Percentiles rank a stretch among this genome's conserved stretches.
Conservation (phyloP, 2,329 filamentous ascomycete genomes). For the Xylariales sp. region DNA sequence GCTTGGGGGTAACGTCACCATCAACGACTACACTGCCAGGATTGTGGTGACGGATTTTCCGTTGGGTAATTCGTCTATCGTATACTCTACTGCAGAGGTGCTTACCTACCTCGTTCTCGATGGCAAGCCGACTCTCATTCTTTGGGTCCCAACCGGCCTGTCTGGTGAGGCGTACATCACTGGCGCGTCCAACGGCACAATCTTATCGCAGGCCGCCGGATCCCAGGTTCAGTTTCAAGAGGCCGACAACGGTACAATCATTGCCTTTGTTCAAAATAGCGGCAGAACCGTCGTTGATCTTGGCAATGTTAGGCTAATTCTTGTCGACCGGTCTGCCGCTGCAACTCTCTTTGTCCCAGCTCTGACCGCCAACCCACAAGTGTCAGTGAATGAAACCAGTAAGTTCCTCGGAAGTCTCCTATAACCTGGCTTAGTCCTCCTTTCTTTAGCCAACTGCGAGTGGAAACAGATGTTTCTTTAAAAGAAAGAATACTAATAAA, state of each 20-base stretch:
- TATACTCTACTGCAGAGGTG: constrained; percentile 68
- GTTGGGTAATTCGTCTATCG: constrained; percentile 51
- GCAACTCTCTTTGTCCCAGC: background rate
- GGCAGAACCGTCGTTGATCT: background rate
- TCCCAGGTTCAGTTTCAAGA: background rate
- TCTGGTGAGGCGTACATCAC: background rate
- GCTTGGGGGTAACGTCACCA: constrained; percentile 12
- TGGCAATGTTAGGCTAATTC: background rate
- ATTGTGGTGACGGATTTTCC: constrained; percentile 64
- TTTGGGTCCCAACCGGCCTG: background rate
- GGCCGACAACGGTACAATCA: background rate
- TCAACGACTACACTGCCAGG: constrained; percentile 57
- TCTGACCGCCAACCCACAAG: background rate
- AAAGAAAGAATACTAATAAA: background rate
- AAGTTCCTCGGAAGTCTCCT: constrained; percentile 41
- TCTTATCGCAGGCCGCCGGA: background rate
- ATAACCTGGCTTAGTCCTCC: constrained; percentile 51
- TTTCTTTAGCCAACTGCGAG: constrained; percentile 53
- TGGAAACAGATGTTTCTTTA: background rate
- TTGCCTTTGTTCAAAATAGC: background rate
- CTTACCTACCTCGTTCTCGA: constrained; percentile 46
- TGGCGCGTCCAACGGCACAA: background rate
- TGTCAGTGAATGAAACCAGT: background rate
- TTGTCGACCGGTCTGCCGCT: background rate
- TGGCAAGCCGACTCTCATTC: background rate